These are phyloP conservation scores for Inga leiocalycina DNA, from an alignment of 306 rosid species.

Conservation along the genomic window DNA sequence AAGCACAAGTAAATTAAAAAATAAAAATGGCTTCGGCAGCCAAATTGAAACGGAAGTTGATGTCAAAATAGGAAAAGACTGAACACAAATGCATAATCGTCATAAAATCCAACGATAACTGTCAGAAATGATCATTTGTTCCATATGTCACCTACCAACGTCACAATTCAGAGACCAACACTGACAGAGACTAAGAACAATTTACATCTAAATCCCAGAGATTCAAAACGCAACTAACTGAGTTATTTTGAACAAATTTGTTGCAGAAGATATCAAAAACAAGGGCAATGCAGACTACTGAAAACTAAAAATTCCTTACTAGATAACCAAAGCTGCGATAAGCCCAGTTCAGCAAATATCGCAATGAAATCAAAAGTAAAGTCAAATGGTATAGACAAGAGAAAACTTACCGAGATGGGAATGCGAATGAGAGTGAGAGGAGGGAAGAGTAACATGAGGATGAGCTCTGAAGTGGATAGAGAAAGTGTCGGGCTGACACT, in stretches of 20 bases:
- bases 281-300: conserved; percentile 2
- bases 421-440: conserved; percentile 28
- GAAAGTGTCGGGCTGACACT: conserved; percentile 62
- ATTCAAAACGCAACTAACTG: neutral
- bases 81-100: too few species aligned
- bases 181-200: too few species aligned
- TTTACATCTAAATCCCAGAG: neutral
- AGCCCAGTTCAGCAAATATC: neutral
- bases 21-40: too few species aligned
- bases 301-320: neutral
- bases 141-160: too few species aligned
- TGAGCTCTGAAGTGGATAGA: conserved; percentile 53
- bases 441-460: conserved; percentile 19
- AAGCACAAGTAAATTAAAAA: too few species aligned
- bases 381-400: neutral
- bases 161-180: too few species aligned
- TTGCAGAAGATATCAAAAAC: neutral
- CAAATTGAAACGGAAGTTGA: too few species aligned
- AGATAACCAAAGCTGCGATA: neutral
- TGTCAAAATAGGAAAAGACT: too few species aligned
- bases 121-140: too few species aligned
- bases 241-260: neutral
- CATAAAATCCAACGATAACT: too few species aligned
- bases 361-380: neutral
- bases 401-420: conserved; percentile 38